A percentile compares a stretch with the other conserved stretches of the same genome.
Conservation (phyloP, 148 eudicot genomes). For the Tetragonia tetragonoides region DNA sequence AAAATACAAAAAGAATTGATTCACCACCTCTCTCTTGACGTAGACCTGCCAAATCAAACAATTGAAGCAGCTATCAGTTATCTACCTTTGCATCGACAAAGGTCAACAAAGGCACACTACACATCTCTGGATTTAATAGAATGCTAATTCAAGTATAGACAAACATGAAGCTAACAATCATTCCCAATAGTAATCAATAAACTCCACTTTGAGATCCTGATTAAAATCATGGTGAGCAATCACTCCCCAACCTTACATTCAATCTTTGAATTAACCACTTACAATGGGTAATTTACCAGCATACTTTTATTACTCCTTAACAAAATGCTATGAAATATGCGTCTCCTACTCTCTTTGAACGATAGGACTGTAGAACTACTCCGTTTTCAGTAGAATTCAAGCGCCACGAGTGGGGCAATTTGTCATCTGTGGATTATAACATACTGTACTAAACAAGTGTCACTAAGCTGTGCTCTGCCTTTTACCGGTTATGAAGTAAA, state of each 20-base stretch:
- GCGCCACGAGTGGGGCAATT: background rate
- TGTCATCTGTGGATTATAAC: background rate
- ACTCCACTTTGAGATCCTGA: background rate
- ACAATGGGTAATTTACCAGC: no score
- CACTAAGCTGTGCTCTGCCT: no score
- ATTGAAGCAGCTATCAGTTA: slow-evolving; percentile 11
- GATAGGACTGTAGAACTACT: background rate
- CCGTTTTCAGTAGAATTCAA: background rate
- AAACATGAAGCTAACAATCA: background rate
- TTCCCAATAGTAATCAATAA: background rate
- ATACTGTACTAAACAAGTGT: no score
- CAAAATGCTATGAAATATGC: no score
- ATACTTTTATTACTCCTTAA: no score
- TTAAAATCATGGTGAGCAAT: background rate
- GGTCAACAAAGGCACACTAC: no score
- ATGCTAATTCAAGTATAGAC: background rate
- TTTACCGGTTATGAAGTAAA: no score
- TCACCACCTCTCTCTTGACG: slow-evolving; percentile 56
- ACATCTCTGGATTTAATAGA: background rate
- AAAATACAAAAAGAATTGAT: slow-evolving; percentile 18
- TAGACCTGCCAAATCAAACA: slow-evolving; percentile 40
- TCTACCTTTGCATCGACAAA: no score
- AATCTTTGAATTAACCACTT: no score
- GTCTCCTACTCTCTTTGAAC: no score
- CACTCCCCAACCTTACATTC: no score